phyloP scores from a whole-genome alignment of 768 basidiomycete genomes.

The Agrocybe praecox region DNA sequence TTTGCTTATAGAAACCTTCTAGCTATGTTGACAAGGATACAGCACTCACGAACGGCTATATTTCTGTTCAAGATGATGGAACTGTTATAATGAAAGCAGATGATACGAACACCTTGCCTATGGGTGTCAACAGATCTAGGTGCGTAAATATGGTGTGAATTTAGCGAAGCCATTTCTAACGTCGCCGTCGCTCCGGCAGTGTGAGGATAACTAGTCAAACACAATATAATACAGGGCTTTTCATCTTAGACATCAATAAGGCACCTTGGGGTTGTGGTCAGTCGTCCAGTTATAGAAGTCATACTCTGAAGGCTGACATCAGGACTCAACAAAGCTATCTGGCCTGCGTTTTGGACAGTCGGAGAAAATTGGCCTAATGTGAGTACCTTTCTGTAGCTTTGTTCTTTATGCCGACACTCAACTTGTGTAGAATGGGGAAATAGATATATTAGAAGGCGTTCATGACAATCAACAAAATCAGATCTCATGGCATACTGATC shows the following conservation, averaged over 20 bases:
- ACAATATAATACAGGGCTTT: conserved; percentile 78
- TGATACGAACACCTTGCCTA: conserved; percentile 55
- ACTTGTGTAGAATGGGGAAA: conserved; percentile 72
- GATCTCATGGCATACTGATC: conserved; percentile 74
- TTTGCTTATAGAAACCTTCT: not conserved
- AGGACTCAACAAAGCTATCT: conserved; percentile 63
- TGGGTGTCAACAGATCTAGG: conserved; percentile 67
- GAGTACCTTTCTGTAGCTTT: conserved; percentile 20
- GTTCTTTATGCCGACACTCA: conserved; percentile 6
- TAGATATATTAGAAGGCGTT: conserved; percentile 84
- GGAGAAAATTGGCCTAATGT: conserved; percentile 72
- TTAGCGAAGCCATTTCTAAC: not conserved
- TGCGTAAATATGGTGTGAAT: conserved; percentile 21
- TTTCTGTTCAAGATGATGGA: conserved; percentile 59
- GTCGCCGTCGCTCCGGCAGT: conserved; percentile 33
- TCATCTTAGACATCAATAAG: conserved; percentile 81
- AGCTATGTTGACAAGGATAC: conserved; percentile 58
- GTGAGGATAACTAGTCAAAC: conserved; percentile 76
- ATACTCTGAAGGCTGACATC: not conserved
- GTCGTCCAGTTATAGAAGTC: conserved; percentile 18
- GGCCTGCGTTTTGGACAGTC: conserved; percentile 84
- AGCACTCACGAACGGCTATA: conserved; percentile 57
- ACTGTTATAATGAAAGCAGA: conserved; percentile 83
- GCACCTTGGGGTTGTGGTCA: conserved; percentile 92
- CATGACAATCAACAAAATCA: conserved; percentile 86